Base-by-base conservation (phyloP, 805 yeast species). In the Scheffersomyces amazonensis region DNA sequence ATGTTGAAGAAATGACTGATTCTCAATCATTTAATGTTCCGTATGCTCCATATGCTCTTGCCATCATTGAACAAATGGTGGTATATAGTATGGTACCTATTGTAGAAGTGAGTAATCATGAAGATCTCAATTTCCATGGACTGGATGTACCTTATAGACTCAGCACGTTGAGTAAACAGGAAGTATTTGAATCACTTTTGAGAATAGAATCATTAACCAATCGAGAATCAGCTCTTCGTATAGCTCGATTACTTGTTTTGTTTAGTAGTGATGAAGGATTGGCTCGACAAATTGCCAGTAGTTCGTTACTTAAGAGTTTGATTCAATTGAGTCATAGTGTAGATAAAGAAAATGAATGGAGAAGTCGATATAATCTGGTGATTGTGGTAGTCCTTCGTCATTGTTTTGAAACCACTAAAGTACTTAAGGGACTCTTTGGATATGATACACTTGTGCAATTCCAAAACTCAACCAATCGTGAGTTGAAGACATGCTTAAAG, bases 11-110 rank as follows among this genome's bases (percentile, higher is more conserved):
- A 2, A 42, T 78, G 9, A 55, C 33, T 33, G 27, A 22, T 13
- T 16, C 41, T 33, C 9, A 21, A 30, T 7, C 34, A 13, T 40
- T 42, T 2, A 70, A 75, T 42, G 52, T 66, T 19, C 66, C 69
- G 12, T 87, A 87, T 83, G 78, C 79, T 49, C 74, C 83, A 0
- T 68, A 75, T 40, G 77, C 80, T 0, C 53, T 87, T 24, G 57
- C 70, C 18, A 70, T 81, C 3, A 66, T 79, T 32, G 86, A 80
- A 39, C 75, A 73, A 24, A 58, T 81, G 3, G 49, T 85, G 31
- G 66, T 80, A 1, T 73, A 68, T 30, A 64, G 77, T 2, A 70
- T 69, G 23, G 60, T 78, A 4, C 87, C 88, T 0, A 49, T 48
- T 1, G 56, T 69, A 5, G 75, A 71, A 41, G 45, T 53, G 13